Evolutionary conservation across 768 basidiomycete species (phyloP).

Genomic region (Lactarius akahatsu): DNA sequence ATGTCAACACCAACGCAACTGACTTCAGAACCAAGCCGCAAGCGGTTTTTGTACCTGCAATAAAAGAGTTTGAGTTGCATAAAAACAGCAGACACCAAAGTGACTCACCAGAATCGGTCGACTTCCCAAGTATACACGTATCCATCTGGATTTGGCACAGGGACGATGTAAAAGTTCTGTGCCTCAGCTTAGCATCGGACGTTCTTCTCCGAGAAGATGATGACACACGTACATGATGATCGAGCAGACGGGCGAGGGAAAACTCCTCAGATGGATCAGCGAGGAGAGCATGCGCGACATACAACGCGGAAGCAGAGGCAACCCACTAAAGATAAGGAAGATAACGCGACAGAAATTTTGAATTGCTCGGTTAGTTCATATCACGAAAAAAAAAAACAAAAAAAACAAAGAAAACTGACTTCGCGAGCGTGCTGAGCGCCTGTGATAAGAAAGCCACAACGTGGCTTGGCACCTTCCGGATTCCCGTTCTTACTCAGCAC

Average conservation of each 20-base stretch:
- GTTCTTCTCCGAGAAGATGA: background rate
- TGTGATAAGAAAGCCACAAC: slow-evolving; percentile 57
- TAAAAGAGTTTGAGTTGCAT: background rate
- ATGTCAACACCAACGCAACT: slow-evolving; percentile 74
- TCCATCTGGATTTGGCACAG: slow-evolving; percentile 68
- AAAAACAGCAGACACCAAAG: background rate
- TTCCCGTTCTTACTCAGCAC: slow-evolving; percentile 21
- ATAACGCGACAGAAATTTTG: background rate
- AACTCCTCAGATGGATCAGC: slow-evolving; percentile 46
- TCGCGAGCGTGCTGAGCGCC: slow-evolving; percentile 78
- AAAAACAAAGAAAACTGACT: slow-evolving; percentile 40
- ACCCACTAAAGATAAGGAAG: slow-evolving; percentile 58
- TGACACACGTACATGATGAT: slow-evolving; percentile 44
- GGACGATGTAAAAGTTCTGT: slow-evolving; percentile 66
- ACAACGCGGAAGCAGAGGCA: slow-evolving; percentile 69
- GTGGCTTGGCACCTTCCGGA: slow-evolving; percentile 38
- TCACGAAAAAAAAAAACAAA: slow-evolving; percentile 13
- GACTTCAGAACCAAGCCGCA: slow-evolving; percentile 46
- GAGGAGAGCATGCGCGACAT: slow-evolving; percentile 69
- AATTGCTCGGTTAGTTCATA: background rate
- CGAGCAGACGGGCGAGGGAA: slow-evolving; percentile 51
- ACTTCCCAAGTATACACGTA: slow-evolving; percentile 71
- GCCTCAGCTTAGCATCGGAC: slow-evolving; percentile 3
- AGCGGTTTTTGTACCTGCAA: slow-evolving; percentile 68
- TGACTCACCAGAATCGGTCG: slow-evolving; percentile 60